Percentiles rank a stretch among this genome's conserved stretches.
phyloP scores from a whole-genome alignment of 2,329 filamentous ascomycete genomes.

The Onygenales sp. region DNA sequence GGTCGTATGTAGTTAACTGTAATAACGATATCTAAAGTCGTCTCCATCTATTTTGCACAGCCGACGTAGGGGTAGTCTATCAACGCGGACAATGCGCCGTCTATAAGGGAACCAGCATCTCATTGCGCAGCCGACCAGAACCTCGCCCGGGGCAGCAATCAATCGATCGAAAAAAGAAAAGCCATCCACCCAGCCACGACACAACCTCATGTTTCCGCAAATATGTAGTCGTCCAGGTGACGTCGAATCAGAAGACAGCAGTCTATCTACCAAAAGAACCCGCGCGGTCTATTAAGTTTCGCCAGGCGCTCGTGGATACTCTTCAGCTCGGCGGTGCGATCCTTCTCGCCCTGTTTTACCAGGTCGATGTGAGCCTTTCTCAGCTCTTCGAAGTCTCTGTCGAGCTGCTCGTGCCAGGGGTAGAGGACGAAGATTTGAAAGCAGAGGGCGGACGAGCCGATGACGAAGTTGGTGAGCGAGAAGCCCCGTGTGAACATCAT shows the following conservation, averaged over 20 bases:
- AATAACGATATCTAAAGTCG: too few species aligned
- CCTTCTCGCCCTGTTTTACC: slow-evolving; percentile 15
- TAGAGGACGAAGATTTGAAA: slow-evolving; percentile 64
- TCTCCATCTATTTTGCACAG: too few species aligned
- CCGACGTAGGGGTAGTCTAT: too few species aligned
- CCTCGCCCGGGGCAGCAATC: too few species aligned
- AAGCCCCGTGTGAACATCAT: slow-evolving; percentile 44
- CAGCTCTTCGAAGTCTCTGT: slow-evolving; percentile 51
- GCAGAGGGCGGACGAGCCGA: slow-evolving; percentile 54
- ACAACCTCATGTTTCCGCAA: too few species aligned
- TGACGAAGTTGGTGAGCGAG: slow-evolving; percentile 56
- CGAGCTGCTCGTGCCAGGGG: slow-evolving; percentile 59
- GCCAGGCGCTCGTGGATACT: slow-evolving; percentile 8
- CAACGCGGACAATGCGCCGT: too few species aligned
- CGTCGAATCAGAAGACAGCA: background rate
- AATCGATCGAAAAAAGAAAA: too few species aligned
- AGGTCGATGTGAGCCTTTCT: slow-evolving; percentile 46
- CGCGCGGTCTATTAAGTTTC: background rate
- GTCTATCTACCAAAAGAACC: background rate
- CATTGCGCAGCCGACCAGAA: too few species aligned
- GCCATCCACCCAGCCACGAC: too few species aligned
- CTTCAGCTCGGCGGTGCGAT: slow-evolving; percentile 8
- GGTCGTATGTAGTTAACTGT: too few species aligned
- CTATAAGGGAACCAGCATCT: too few species aligned
- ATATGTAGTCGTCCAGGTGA: too few species aligned